Base-by-base conservation (phyloP, 108 stramenopile species). In the Skeletonema marinoi region DNA sequence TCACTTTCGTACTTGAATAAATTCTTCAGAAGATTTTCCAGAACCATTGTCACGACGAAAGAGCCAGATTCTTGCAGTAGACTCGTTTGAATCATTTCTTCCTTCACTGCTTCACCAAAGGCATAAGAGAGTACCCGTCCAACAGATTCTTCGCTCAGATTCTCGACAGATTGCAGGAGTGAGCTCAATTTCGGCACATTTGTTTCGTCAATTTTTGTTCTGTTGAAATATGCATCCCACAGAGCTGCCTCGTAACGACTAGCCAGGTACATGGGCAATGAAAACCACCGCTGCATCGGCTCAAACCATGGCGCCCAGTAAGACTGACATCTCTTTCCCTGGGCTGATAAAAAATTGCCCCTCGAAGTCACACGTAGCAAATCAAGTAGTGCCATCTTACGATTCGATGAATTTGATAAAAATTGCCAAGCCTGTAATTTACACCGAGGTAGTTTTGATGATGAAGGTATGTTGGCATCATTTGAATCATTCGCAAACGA, bases 211-310 rank as follows among this genome's bases (percentile, higher is more conserved):
- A 9, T 39, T 41, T 70, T 31, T 7, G 36, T 76, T 46, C 72
- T 78, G 41, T 42, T 46, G 29, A 44, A 73, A 77, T 77, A 92
- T 21, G 85, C 62, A 68, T 85, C 75, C 90, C 91, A 91, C 16
- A 94, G 83, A 16, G 90, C 75, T 25, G 87, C 75, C 65, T 92
- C 89, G 59, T 78, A 91, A 61, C 91, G 79, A 84, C 90, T 88
- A 48, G 91, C 84, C 32, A 94, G 74, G 69, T 88, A 94, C 80
- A 88, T 84, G 30, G 88, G 80, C 6, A 94, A 74, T 6, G 93
- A 88, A 68, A 94, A 92, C 91, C 91, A 94, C 44, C 85, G 78
- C 59, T 78, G 58, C 6, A 86, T 88, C 21, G 91, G 91, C 65
- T 88, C 65, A 38, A 94, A 77, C 93, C 93, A 94, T 17, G 81